phyloP scores from a whole-genome alignment of 2,329 filamentous ascomycete species.

The Colletotrichum aenigma region DNA sequence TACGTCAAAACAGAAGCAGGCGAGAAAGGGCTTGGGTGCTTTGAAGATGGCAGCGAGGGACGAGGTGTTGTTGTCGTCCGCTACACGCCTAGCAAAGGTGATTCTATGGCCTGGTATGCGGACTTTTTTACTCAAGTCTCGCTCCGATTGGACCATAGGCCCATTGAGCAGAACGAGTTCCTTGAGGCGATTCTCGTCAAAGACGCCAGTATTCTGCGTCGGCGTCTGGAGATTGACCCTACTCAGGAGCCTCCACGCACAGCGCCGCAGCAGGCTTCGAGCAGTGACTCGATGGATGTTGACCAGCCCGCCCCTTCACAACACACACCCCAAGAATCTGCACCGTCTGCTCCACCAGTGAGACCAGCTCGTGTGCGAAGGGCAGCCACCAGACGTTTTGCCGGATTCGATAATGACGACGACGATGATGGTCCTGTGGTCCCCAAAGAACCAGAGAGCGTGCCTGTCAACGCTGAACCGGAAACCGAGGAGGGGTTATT shows the following conservation, averaged over 20 bases:
- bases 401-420: constrained; percentile 66
- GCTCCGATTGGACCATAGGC: constrained; percentile 75
- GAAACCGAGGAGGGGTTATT: constrained; percentile 57
- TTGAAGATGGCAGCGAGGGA: constrained; percentile 66
- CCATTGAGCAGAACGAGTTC: constrained; percentile 90
- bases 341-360: constrained; percentile 24
- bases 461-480: constrained; percentile 25
- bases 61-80: constrained; percentile 81
- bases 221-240: constrained; percentile 63
- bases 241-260: constrained; percentile 29
- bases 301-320: constrained; percentile 23
- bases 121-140: constrained; percentile 74
- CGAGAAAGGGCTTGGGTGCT: constrained; percentile 71
- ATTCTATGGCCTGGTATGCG: constrained; percentile 67
- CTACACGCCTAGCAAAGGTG: constrained; percentile 63
- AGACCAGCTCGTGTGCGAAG: constrained; percentile 26
- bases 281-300: constrained; percentile 25
- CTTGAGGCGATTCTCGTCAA: constrained; percentile 86
- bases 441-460: constrained; percentile 24
- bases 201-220: constrained; percentile 74
- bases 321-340: neutral
- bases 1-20: constrained; percentile 79
- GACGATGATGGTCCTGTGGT: constrained; percentile 43
- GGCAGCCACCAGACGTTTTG: constrained; percentile 62
- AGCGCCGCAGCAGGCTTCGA: constrained; percentile 19